Conservation (phyloP, 495 filamentous ascomycete species). For the Penicillium canariense region DNA sequence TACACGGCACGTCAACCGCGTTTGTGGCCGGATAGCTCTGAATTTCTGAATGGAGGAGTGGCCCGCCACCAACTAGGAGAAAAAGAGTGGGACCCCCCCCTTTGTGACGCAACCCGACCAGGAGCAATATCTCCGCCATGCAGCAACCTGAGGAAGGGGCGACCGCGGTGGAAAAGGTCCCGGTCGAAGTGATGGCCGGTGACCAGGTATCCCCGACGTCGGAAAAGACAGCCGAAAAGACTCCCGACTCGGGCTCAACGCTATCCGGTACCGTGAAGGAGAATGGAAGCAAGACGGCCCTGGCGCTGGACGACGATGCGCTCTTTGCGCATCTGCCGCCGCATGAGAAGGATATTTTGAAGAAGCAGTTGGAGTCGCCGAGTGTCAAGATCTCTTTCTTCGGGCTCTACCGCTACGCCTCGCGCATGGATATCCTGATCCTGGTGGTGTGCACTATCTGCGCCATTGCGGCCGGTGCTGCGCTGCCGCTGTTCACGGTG, state of each 20-base stretch:
- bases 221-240: slow-evolving; percentile 19
- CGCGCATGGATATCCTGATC: slow-evolving; percentile 69
- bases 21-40: too few species aligned
- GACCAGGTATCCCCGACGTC: neutral
- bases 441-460: slow-evolving; percentile 62
- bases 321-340: slow-evolving; percentile 38
- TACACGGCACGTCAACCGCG: too few species aligned
- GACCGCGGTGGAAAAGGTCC: slow-evolving; percentile 17
- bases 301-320: slow-evolving; percentile 30
- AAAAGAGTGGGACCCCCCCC: slow-evolving; percentile 11
- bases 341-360: slow-evolving; percentile 65
- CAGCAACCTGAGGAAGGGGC: slow-evolving; percentile 26
- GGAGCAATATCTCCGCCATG: slow-evolving; percentile 11
- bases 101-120: neutral
- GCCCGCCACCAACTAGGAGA: too few species aligned
- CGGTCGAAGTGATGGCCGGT: slow-evolving; percentile 9
- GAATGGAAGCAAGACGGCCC: slow-evolving; percentile 17
- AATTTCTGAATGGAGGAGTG: too few species aligned
- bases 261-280: slow-evolving; percentile 21
- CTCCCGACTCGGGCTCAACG: slow-evolving; percentile 27
- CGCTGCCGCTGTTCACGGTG: slow-evolving; percentile 84
- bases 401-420: slow-evolving; percentile 78
- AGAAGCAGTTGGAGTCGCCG: slow-evolving; percentile 68
- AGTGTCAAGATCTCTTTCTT: slow-evolving; percentile 61
- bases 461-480: slow-evolving; percentile 76